phyloP scores from a whole-genome alignment of 495 filamentous ascomycete species.

The Gamarada debralockiae region DNA sequence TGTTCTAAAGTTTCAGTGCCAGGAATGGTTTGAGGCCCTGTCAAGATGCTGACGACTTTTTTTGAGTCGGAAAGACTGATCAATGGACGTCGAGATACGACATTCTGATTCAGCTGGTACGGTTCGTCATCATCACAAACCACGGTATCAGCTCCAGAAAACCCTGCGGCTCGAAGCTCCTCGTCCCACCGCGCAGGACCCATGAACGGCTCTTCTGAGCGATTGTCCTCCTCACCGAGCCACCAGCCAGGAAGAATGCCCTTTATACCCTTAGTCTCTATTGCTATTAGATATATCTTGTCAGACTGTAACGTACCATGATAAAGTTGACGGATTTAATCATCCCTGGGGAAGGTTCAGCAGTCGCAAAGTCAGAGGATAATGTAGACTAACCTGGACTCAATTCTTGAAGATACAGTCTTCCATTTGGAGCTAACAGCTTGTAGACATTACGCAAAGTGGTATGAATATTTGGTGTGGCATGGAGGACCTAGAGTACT shows the following conservation, averaged over 20 bases:
- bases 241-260: conserved; percentile 49
- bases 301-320: not conserved
- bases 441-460: conserved; percentile 41
- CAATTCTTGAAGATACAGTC: conserved; percentile 40
- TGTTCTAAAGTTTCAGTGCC: not conserved
- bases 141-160: conserved; percentile 1
- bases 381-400: too few relatives aligned
- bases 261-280: not conserved
- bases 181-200: conserved; percentile 2
- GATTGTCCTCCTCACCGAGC: conserved; percentile 31
- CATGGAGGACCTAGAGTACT: conserved; percentile 54
- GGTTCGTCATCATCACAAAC: conserved; percentile 13
- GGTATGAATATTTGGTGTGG: too few relatives aligned
- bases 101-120: conserved; percentile 20
- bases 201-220: conserved; percentile 28
- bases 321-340: conserved; percentile 11
- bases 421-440: conserved; percentile 26
- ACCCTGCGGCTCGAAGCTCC: conserved; percentile 4
- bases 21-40: not conserved
- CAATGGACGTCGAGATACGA: conserved; percentile 14
- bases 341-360: too few relatives aligned
- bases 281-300: not conserved
- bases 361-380: too few relatives aligned
- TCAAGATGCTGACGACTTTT: not conserved
- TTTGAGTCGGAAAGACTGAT: not conserved